These are phyloP conservation scores for Eleusine coracana DNA, from an alignment of 176 grass and related monocot species.

Conservation along the genomic window DNA sequence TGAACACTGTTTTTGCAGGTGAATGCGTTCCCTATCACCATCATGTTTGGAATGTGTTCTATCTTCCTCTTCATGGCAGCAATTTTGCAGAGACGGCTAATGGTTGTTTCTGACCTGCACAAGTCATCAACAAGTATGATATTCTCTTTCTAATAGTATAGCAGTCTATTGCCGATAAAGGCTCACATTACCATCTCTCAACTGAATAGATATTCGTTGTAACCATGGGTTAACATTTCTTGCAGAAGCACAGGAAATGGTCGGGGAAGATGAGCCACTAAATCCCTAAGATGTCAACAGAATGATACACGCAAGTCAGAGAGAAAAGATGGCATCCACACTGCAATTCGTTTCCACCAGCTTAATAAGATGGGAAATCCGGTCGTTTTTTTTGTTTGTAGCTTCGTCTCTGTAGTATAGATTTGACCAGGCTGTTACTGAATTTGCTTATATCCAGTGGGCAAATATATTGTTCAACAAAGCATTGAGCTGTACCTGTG, in stretches of 20 bases:
- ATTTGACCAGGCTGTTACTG: constrained; percentile 33
- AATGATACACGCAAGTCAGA: constrained; percentile 4
- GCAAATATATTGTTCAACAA: constrained; percentile 37
- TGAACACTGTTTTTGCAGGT: constrained; percentile 56
- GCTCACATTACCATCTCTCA: neutral
- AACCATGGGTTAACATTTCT: constrained; percentile 28
- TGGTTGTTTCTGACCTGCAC: constrained; percentile 76
- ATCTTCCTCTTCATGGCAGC: constrained; percentile 96
- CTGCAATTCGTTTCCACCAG: constrained; percentile 32
- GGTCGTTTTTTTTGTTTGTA: constrained; percentile 40
- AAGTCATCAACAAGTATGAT: constrained; percentile 66
- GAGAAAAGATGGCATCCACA: neutral
- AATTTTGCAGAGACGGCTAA: constrained; percentile 91
- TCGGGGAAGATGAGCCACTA: constrained; percentile 63
- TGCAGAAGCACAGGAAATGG: constrained; percentile 64
- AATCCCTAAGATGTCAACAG: constrained; percentile 49
- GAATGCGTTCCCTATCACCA: constrained; percentile 81
- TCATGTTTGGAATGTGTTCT: constrained; percentile 98
- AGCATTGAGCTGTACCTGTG: constrained; percentile 36
- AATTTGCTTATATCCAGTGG: constrained; percentile 9
- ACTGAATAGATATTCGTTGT: neutral
- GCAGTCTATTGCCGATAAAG: neutral
- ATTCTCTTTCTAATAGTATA: constrained; percentile 25
- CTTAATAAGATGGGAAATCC: constrained; percentile 52
- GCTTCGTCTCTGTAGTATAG: constrained; percentile 40